These are phyloP conservation scores for Diaporthe sp. DNA, from an alignment of 2,329 filamentous ascomycete species.

Conservation along the genomic window DNA sequence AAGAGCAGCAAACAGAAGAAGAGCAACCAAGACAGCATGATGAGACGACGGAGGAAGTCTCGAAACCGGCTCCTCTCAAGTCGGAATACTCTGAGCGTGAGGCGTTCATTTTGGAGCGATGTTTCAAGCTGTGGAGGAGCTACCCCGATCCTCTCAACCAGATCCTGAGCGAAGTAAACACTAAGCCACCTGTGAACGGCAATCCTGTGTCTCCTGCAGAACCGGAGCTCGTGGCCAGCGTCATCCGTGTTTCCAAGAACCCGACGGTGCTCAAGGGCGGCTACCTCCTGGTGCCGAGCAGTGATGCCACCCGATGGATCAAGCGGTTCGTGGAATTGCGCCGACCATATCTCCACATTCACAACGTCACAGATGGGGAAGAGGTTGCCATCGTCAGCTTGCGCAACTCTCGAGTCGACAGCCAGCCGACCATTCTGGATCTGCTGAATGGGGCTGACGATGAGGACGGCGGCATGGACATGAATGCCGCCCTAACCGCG, in stretches of 20 bases:
- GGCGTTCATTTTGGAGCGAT: slow-evolving; percentile 64
- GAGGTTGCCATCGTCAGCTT: slow-evolving; percentile 92
- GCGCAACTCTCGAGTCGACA: slow-evolving; percentile 90
- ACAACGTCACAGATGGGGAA: slow-evolving; percentile 87
- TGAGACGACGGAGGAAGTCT: slow-evolving; percentile 43
- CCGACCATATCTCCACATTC: slow-evolving; percentile 91
- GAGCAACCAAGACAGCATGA: slow-evolving; percentile 46
- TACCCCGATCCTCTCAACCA: slow-evolving; percentile 69
- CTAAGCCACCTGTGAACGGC: slow-evolving; percentile 78
- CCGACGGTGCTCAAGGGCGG: slow-evolving; percentile 86
- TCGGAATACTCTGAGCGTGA: slow-evolving; percentile 64
- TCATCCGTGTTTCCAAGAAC: slow-evolving; percentile 86
- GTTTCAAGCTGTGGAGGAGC: slow-evolving; percentile 75
- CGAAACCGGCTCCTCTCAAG: slow-evolving; percentile 42
- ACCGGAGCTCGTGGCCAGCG: slow-evolving; percentile 80
- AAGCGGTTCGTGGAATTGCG: slow-evolving; percentile 94
- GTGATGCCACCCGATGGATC: slow-evolving; percentile 86
- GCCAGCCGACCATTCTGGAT: slow-evolving; percentile 87
- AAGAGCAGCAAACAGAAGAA: slow-evolving; percentile 21
- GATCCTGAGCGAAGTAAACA: slow-evolving; percentile 73
- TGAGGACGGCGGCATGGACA: slow-evolving; percentile 47
- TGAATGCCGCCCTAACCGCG: slow-evolving; percentile 38
- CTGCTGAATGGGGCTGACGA: slow-evolving; percentile 68
- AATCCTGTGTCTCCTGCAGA: slow-evolving; percentile 61
- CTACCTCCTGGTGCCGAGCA: slow-evolving; percentile 88